These are phyloP conservation scores for Beta vulgaris DNA, from an alignment of 148 eudicot species.

Conservation along the genomic window DNA sequence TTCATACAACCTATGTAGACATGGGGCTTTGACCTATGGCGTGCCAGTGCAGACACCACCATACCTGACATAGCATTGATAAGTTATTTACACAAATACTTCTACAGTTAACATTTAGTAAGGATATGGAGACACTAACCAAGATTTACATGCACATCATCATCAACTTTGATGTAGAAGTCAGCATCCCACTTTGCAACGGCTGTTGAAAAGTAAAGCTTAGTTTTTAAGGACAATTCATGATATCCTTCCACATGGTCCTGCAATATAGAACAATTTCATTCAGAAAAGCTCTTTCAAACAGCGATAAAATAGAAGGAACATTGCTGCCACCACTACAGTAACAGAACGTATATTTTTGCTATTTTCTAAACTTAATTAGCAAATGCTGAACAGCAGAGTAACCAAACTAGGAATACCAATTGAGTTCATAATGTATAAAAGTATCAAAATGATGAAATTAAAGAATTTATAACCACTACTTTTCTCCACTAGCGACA, in stretches of 20 bases:
- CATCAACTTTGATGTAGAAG: constrained; percentile 75
- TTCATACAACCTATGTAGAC: constrained; percentile 84
- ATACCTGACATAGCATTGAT: constrained; percentile 32
- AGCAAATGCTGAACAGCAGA: neutral
- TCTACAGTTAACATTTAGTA: neutral
- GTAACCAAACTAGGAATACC: neutral
- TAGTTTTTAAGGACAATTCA: constrained; percentile 68
- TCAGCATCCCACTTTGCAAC: constrained; percentile 80
- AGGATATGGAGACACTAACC: constrained; percentile 29
- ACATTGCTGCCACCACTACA: neutral
- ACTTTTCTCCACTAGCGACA: no score
- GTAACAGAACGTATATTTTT: neutral
- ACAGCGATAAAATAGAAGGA: neutral
- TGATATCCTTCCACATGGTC: constrained; percentile 83
- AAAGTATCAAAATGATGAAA: neutral
- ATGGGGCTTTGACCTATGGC: constrained; percentile 66
- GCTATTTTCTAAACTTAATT: neutral
- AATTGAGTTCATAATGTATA: neutral
- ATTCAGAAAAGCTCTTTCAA: neutral
- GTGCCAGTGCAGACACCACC: constrained; percentile 54
- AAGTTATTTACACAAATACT: neutral
- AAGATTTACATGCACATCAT: constrained; percentile 80
- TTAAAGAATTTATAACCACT: no score
- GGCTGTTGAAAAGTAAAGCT: constrained; percentile 62
- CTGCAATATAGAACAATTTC: constrained; percentile 32